Evolutionary conservation across 495 filamentous ascomycete species (phyloP).

Genomic region (Jackrogersella multiformis): DNA sequence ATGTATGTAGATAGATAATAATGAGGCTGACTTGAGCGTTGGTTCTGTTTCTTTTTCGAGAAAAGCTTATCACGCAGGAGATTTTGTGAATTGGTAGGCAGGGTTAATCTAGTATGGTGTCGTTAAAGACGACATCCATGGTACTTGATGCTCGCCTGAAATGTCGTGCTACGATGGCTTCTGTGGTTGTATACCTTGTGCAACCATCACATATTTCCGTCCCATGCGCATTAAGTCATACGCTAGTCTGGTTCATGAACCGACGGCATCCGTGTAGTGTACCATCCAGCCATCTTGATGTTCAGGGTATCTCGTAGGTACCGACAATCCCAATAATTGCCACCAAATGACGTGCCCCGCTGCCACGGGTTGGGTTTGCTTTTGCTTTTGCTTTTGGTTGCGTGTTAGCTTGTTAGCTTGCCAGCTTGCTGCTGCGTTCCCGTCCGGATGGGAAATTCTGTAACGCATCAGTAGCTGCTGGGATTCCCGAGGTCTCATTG

Average conservation of each 20-base stretch:
- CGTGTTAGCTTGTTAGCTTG: constrained; percentile 17
- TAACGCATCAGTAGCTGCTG: constrained; percentile 33
- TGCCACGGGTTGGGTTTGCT: background rate
- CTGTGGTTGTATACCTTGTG: constrained; percentile 26
- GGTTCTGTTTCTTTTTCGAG: constrained; percentile 5
- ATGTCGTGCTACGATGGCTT: constrained; percentile 34
- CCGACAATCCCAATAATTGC: constrained; percentile 20
- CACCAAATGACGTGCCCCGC: constrained; percentile 38
- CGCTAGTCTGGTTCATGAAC: constrained; percentile 29
- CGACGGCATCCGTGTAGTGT: constrained; percentile 26
- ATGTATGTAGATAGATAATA: background rate
- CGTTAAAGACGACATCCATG: constrained; percentile 25
- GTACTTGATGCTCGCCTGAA: constrained; percentile 31
- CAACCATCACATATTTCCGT: constrained; percentile 33
- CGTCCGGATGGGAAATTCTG: constrained; percentile 25
- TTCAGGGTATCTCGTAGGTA: constrained; percentile 12
- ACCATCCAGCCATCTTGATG: constrained; percentile 14
- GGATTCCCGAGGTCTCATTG: constrained; percentile 12
- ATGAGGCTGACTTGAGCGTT: constrained; percentile 35
- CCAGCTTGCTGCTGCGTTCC: constrained; percentile 5
- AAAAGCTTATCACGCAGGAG: constrained; percentile 29
- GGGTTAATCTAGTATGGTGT: constrained; percentile 4
- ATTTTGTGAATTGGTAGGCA: constrained; percentile 27
- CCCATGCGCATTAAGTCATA: constrained; percentile 30
- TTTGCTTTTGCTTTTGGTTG: constrained; percentile 7